A percentile compares a stretch with the other conserved stretches of the same genome.
phyloP scores from a whole-genome alignment of 345 rosid genomes.

The Toxicodendron radicans region DNA sequence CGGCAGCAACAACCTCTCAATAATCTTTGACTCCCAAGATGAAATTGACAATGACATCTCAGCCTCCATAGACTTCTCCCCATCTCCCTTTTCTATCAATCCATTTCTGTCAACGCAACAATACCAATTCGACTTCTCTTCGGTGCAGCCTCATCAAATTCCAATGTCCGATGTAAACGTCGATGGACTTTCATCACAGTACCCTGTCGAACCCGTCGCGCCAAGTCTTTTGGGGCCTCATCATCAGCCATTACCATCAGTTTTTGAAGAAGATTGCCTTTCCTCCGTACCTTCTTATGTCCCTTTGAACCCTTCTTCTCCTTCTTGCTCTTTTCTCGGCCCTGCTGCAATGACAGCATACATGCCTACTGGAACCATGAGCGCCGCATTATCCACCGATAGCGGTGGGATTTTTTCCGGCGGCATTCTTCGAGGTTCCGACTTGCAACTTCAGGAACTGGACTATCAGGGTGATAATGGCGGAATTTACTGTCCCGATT shows the following conservation, averaged over 20 bases:
- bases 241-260: slow-evolving; percentile 29
- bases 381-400: slow-evolving; percentile 46
- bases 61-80: slow-evolving; percentile 78
- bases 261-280: slow-evolving; percentile 73
- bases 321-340: slow-evolving; percentile 50
- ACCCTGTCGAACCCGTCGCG: slow-evolving; percentile 26
- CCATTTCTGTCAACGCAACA: slow-evolving; percentile 43
- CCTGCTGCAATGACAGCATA: slow-evolving; percentile 39
- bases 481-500: slow-evolving; percentile 57
- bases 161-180: slow-evolving; percentile 28
- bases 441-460: slow-evolving; percentile 47
- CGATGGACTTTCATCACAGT: slow-evolving; percentile 34
- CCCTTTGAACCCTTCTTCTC: slow-evolving; percentile 56
- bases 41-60: slow-evolving; percentile 78
- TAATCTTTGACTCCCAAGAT: slow-evolving; percentile 58
- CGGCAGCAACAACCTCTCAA: slow-evolving; percentile 41
- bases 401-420: slow-evolving; percentile 40
- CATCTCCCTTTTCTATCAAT: slow-evolving; percentile 54
- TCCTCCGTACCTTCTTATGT: slow-evolving; percentile 68
- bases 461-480: slow-evolving; percentile 68
- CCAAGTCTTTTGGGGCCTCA: slow-evolving; percentile 36
- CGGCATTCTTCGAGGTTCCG: slow-evolving; percentile 42
- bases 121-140: slow-evolving; percentile 57
- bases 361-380: slow-evolving; percentile 43
- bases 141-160: slow-evolving; percentile 44